phyloP scores from a whole-genome alignment of 345 rosid species.

The Aquilaria yunnanensis region DNA sequence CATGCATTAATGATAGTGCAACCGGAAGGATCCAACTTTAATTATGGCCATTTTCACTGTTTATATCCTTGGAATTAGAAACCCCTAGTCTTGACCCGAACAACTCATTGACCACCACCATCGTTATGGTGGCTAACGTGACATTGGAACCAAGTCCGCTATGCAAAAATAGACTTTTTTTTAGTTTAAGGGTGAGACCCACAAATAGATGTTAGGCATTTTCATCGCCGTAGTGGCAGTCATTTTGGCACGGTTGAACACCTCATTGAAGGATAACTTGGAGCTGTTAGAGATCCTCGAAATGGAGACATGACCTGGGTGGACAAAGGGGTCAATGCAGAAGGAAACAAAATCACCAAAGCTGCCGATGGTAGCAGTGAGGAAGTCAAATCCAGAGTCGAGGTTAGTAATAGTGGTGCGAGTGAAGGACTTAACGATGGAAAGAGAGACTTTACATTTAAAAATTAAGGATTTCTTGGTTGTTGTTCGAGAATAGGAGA shows the following conservation, averaged over 20 bases:
- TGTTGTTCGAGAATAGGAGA: conserved; percentile 5
- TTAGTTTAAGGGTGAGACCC: conserved; percentile 68
- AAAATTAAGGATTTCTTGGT: conserved; percentile 23
- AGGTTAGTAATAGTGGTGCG: conserved; percentile 90
- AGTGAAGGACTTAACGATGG: conserved; percentile 60
- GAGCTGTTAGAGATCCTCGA: conserved; percentile 47
- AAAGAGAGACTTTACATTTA: conserved; percentile 41
- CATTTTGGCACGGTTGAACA: conserved; percentile 84
- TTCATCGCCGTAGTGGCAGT: conserved; percentile 81
- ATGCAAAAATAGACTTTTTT: conserved; percentile 67
- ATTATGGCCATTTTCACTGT: conserved; percentile 70
- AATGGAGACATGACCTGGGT: conserved; percentile 62
- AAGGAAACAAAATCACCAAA: conserved; percentile 58
- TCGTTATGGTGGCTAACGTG: conserved; percentile 88
- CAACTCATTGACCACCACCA: conserved; percentile 77
- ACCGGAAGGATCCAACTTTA: conserved; percentile 66
- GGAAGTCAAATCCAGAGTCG: conserved; percentile 87
- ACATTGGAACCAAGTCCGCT: conserved; percentile 85
- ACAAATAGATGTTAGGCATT: conserved; percentile 60
- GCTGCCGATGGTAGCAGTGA: conserved; percentile 87
- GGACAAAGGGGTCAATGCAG: conserved; percentile 57
- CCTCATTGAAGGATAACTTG: conserved; percentile 67
- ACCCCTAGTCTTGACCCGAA: conserved; percentile 44
- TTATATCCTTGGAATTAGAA: conserved; percentile 84
- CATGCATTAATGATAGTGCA: conserved; percentile 93